Percentiles rank a stretch among this genome's conserved stretches.
phyloP scores from a whole-genome alignment of 257 asterid genomes.

The Solanum etuberosum region DNA sequence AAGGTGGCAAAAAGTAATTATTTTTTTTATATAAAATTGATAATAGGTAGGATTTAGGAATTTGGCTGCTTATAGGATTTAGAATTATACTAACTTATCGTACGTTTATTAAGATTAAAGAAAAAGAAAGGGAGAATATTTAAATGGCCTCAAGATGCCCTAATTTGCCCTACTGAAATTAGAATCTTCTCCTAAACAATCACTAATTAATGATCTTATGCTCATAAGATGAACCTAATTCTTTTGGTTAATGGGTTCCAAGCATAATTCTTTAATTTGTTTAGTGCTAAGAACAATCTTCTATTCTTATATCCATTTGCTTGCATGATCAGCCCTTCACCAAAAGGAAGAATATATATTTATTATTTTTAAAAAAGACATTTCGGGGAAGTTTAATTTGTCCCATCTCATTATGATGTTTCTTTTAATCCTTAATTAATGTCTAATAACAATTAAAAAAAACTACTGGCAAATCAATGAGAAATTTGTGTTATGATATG shows the following conservation, averaged over 20 bases:
- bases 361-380: too few relatives aligned
- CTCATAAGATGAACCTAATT: not conserved
- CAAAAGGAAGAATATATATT: not conserved
- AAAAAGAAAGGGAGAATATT: not conserved
- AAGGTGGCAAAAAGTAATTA: not conserved
- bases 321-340: not conserved
- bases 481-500: not conserved
- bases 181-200: not conserved
- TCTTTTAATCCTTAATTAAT: not conserved
- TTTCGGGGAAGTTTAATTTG: not conserved
- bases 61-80: not conserved
- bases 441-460: not conserved
- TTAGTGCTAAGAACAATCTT: not conserved
- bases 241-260: slow-evolving; percentile 3
- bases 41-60: not conserved
- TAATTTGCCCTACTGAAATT: not conserved
- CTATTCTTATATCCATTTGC: not conserved
- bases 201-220: not conserved
- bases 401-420: not conserved
- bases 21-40: not conserved
- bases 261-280: not conserved
- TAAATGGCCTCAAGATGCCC: not conserved
- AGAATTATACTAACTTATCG: not conserved
- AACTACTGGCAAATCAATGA: not conserved
- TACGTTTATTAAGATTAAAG: not conserved